Percentiles rank a stretch among this genome's conserved stretches.
phyloP scores from a whole-genome alignment of 345 rosid genomes.

The Ailanthus altissimus region DNA sequence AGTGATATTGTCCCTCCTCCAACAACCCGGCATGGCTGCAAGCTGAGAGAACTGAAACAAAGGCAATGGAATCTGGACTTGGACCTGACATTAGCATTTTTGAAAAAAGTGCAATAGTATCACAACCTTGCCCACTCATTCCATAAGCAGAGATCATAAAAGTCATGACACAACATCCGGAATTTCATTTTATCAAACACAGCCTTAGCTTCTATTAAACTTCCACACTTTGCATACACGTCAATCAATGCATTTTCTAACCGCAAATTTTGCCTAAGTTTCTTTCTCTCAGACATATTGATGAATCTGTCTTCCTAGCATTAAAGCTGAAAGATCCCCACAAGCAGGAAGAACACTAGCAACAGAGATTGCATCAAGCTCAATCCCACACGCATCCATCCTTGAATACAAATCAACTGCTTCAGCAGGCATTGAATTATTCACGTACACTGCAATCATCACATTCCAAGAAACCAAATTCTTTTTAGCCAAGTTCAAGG shows the following conservation, averaged over 20 bases:
- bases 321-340: slow-evolving; percentile 66
- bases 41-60: slow-evolving; percentile 72
- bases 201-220: slow-evolving; percentile 51
- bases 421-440: slow-evolving; percentile 60
- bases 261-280: slow-evolving; percentile 54
- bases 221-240: slow-evolving; percentile 76
- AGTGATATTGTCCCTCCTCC: slow-evolving; percentile 54
- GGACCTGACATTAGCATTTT: slow-evolving; percentile 59
- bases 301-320: slow-evolving; percentile 58
- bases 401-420: slow-evolving; percentile 53
- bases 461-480: slow-evolving; percentile 74
- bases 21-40: slow-evolving; percentile 73
- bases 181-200: slow-evolving; percentile 62
- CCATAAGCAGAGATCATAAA: slow-evolving; percentile 80
- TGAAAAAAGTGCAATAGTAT: slow-evolving; percentile 56
- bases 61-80: slow-evolving; percentile 67
- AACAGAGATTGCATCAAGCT: slow-evolving; percentile 63
- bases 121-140: too few relatives aligned
- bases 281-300: slow-evolving; percentile 46
- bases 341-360: slow-evolving; percentile 78
- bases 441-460: slow-evolving; percentile 67
- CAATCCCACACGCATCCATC: slow-evolving; percentile 52
- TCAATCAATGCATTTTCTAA: slow-evolving; percentile 76
- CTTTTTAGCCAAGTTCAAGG: slow-evolving; percentile 42
- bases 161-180: slow-evolving; percentile 72